Evolutionary conservation across 305 asterid genomes (phyloP).

Genomic region (Fraxinus paxiana): DNA sequence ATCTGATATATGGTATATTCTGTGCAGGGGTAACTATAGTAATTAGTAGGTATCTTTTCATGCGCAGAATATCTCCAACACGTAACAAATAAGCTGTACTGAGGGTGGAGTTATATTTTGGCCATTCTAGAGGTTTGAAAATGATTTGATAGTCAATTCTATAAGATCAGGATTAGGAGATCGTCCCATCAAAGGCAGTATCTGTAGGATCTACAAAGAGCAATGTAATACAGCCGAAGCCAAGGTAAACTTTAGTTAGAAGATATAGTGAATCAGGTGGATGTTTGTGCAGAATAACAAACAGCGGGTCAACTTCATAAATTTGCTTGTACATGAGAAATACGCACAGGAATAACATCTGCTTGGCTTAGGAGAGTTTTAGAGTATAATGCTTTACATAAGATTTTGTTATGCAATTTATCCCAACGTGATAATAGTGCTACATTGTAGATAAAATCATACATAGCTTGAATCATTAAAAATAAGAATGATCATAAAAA

Average conservation of each 20-base stretch:
- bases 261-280: not conserved
- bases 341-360: not conserved
- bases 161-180: not conserved
- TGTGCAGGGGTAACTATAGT: not conserved
- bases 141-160: not conserved
- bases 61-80: not conserved
- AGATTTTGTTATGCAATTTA: not conserved
- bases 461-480: not conserved
- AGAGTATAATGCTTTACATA: not conserved
- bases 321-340: not conserved
- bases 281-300: not conserved
- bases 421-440: not conserved
- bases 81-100: not conserved
- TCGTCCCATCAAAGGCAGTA: not conserved
- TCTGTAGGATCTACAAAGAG: not conserved
- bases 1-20: not conserved
- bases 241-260: not conserved
- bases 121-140: not conserved
- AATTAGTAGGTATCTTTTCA: not conserved
- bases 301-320: not conserved
- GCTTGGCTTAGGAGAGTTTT: not conserved
- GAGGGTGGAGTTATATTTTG: not conserved
- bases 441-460: not conserved
- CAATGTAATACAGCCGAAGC: not conserved
- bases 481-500: conserved; percentile 13